A percentile compares a stretch with the other conserved stretches of the same genome.
Evolutionary conservation across 208 protist species (phyloP).

Genomic region (Leptomonas seymouri): DNA sequence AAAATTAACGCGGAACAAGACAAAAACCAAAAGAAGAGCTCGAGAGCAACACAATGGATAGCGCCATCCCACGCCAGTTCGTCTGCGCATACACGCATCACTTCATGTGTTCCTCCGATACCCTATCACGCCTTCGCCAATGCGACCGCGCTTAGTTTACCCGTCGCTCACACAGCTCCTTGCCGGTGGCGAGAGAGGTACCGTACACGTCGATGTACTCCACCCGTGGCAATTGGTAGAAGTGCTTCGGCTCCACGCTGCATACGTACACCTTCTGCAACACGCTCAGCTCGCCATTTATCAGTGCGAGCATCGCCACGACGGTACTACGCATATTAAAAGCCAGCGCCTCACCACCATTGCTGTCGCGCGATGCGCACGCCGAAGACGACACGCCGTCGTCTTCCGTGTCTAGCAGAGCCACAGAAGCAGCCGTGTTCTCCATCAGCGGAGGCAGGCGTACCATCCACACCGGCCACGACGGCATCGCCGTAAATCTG

Average conservation of each 20-base stretch:
- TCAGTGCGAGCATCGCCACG: constrained; percentile 50
- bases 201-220: constrained; percentile 79
- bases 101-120: not conserved
- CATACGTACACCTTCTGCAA: constrained; percentile 64
- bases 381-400: constrained; percentile 5
- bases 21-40: too few species aligned
- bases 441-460: constrained; percentile 25
- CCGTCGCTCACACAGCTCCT: constrained; percentile 39
- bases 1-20: too few species aligned
- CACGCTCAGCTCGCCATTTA: constrained; percentile 59
- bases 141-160: constrained; percentile 1
- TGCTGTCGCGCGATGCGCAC: constrained; percentile 6
- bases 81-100: not conserved
- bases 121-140: not conserved
- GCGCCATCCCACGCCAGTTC: too few species aligned
- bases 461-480: constrained; percentile 50
- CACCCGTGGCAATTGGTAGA: constrained; percentile 76
- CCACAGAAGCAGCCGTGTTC: not conserved
- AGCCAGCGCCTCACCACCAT: not conserved
- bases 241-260: constrained; percentile 76
- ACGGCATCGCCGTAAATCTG: constrained; percentile 67
- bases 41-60: too few species aligned
- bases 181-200: constrained; percentile 55
- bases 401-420: constrained; percentile 15
- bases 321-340: constrained; percentile 32